Base-by-base conservation (phyloP, 1,284 basidiomycete species). In the Polyporus tsugae region DNA sequence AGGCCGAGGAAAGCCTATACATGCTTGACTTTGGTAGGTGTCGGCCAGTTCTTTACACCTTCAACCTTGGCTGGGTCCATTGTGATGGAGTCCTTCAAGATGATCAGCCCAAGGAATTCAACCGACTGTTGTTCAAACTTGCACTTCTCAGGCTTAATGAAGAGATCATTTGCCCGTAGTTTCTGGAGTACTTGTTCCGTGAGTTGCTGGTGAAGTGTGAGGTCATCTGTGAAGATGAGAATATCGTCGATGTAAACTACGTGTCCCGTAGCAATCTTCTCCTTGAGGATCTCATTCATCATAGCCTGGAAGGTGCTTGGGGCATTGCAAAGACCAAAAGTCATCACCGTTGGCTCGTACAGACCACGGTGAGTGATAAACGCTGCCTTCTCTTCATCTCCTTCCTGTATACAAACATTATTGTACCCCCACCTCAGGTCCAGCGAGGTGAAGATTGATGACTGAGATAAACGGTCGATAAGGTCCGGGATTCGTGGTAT, bases 131-230 rank as follows among this genome's bases (percentile, higher is more conserved):
- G 10, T 17, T 77, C 64, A 68, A 84, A 85, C 1, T 76, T 62
- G 57, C 82, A 84, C 63, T 85, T 84, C 36, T 78, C 74, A 0
- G 75, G 65, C 60, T 83, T 82, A 0, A 77, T 60, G 25, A 68
- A 77, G 0, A 84, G 76, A 0, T 75, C 76, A 41, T 76, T 39
- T 9, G 76, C 55, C 1, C 72, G 64, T 4, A 84, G 75, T 9
- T 73, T 57, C n/a, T 73, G 29, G 1, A 83, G 68, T 13, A 83
- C 80, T 59, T 74, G 39, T 5, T 60, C 41, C 7, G 77, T 72
- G 35, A 78, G 71, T 9, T 60, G 25, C 2, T 63, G 58, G 49
- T 77, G 73, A 9, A 57, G 35, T 2, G 41, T 41, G 4, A 66
- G 35, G 33, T 49, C 22, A 22, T 42, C n/a, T 2, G 65, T 57